These are phyloP conservation scores for Nitzschia inconspicua DNA, from an alignment of 108 stramenopile species.

Conservation along the genomic window DNA sequence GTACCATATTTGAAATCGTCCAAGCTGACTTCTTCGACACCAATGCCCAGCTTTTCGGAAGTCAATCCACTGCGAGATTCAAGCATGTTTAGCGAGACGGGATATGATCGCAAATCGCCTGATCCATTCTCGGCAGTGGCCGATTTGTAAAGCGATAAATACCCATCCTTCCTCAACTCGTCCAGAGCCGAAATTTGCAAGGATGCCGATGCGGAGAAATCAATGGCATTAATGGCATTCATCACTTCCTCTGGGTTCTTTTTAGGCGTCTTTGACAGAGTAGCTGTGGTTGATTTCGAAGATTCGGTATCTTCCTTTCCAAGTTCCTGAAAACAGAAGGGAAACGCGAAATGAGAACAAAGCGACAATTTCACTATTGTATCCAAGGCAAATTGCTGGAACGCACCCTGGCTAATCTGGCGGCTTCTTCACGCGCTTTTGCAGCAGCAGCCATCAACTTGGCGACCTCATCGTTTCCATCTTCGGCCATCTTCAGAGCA, in stretches of 20 bases:
- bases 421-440: constrained; percentile 79
- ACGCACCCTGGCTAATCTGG: constrained; percentile 52
- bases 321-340: constrained; percentile 27
- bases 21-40: constrained; percentile 65
- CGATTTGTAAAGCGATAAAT: constrained; percentile 53
- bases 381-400: neutral
- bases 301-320: constrained; percentile 21
- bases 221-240: constrained; percentile 33
- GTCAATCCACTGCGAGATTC: constrained; percentile 60
- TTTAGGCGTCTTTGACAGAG: constrained; percentile 2
- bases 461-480: constrained; percentile 51
- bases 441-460: constrained; percentile 67
- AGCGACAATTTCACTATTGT: too few species aligned
- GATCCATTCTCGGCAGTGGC: constrained; percentile 34
- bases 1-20: constrained; percentile 87
- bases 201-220: constrained; percentile 32
- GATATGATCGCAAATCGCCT: constrained; percentile 48
- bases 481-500: neutral
- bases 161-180: constrained; percentile 37
- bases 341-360: neutral
- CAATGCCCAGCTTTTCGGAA: constrained; percentile 52
- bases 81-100: constrained; percentile 59
- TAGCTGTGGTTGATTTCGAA: neutral
- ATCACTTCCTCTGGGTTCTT: constrained; percentile 34
- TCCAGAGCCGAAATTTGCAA: constrained; percentile 46